Evolutionary conservation across 1,284 basidiomycete genomes (phyloP), one percentile per base, ranked within the genome.

Genomic region (Phellopilus nigrolimitatus): DNA sequence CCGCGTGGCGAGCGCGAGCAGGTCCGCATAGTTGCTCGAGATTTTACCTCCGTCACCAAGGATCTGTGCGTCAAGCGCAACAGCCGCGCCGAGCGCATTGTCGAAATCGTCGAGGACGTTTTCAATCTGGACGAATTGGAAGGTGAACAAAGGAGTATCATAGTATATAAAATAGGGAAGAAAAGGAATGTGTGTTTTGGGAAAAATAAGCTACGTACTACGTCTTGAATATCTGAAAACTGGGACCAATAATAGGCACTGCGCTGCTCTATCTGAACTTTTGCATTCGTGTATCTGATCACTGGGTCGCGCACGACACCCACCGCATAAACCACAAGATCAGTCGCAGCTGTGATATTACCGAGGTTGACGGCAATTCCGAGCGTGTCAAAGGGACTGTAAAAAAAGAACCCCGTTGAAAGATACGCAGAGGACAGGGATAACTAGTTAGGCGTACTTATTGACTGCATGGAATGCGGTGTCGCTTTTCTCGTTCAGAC

Each of bases 91-190:
- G 40, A 45, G 58, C 22, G 60, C 63, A 10, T 67, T 66, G 42
- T 64, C 44, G 10, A 51, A 40, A 31, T 56, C 55, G 40, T 60
- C 60, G 2, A 57, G 54, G 9, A 69, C 4, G 57, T 57, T 2
- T 59, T 43, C 8, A 71, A 67, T 4, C 66, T 59, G 12, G 41
- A 30, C 8, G 59, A 37, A 0, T 69, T 69, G n/a, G 45, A 60
- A 58, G 3, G 60, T 51, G 69, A 76, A 52, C 72, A 71, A 65
- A 69, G 75, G 53, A n/a, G n/a, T n/a, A n/a, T n/a, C n/a, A n/a
- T n/a, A n/a, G 13, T 13, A n/a, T 3, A n/a, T n/a, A 15, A 40
- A 22, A 24, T 19, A 30, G 27, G 27, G 30, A 77, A 77, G 19
- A 31, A 34, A 30, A 17, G 12, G 39, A 21, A 21, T 47, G 2